A percentile compares a stretch with the other conserved stretches of the same genome.
Evolutionary conservation across 2,329 filamentous ascomycete genomes (phyloP).

Genomic region (Claviceps paspali): DNA sequence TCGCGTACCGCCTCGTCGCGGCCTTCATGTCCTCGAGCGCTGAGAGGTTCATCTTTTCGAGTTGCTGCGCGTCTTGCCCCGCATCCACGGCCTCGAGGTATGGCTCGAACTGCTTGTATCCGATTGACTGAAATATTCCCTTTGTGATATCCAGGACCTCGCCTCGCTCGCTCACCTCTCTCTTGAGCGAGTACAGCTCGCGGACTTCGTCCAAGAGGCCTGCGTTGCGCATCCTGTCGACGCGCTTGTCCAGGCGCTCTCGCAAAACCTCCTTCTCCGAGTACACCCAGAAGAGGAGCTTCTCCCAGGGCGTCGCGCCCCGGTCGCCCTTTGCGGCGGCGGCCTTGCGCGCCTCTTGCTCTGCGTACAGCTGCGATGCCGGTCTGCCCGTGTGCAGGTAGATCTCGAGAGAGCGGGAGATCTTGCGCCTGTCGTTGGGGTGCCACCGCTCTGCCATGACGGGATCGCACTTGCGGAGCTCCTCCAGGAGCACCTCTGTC

Average conservation of each 20-base stretch:
- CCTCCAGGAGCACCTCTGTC: constrained; percentile 55
- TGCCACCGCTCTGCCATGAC: constrained; percentile 87
- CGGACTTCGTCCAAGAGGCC: constrained; percentile 35
- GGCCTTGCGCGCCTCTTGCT: constrained; percentile 43
- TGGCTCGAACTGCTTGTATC: constrained; percentile 76
- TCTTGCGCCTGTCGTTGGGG: constrained; percentile 82
- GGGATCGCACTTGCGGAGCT: constrained; percentile 69
- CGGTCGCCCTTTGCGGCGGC: constrained; percentile 11
- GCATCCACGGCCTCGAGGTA: constrained; percentile 41
- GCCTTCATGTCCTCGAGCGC: constrained; percentile 65
- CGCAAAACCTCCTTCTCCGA: constrained; percentile 54
- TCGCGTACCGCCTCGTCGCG: constrained; percentile 78
- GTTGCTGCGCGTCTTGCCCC: constrained; percentile 16
- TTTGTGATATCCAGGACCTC: constrained; percentile 51
- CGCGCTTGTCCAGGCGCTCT: constrained; percentile 55
- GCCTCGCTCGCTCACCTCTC: constrained; percentile 24
- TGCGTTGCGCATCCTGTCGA: constrained; percentile 65
- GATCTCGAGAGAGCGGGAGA: constrained; percentile 78
- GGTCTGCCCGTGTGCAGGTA: constrained; percentile 67
- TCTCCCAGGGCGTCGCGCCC: constrained; percentile 25
- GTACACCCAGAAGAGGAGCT: constrained; percentile 79
- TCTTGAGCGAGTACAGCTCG: constrained; percentile 28
- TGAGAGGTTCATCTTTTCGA: constrained; percentile 38
- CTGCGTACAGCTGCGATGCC: constrained; percentile 75
- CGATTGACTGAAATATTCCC: constrained; percentile 94